A percentile compares a stretch with the other conserved stretches of the same genome.
phyloP scores from a whole-genome alignment of 2,329 filamentous ascomycete genomes.

The Epichloe sp. region DNA sequence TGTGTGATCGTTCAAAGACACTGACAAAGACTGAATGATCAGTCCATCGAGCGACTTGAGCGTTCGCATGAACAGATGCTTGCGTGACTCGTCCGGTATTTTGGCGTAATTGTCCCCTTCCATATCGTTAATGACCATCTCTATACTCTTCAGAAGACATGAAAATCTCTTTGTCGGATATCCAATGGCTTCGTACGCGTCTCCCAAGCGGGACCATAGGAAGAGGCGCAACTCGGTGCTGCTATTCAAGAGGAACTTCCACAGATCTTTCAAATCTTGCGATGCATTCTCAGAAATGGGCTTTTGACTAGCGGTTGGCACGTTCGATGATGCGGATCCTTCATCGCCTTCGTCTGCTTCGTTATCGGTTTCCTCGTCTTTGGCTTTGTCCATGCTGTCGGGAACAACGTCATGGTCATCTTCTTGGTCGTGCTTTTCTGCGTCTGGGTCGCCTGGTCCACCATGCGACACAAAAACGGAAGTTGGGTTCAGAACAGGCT shows the following conservation, averaged over 20 bases:
- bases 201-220: slow-evolving; percentile 80
- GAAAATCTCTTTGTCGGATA: slow-evolving; percentile 82
- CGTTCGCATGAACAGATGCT: slow-evolving; percentile 58
- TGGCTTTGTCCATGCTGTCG: neutral
- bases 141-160: slow-evolving; percentile 74
- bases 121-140: slow-evolving; percentile 57
- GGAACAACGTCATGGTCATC: neutral
- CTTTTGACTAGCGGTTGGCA: slow-evolving; percentile 6
- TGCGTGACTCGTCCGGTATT: slow-evolving; percentile 50
- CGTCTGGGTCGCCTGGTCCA: slow-evolving; percentile 3
- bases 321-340: slow-evolving; percentile 4
- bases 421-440: neutral
- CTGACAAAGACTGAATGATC: slow-evolving; percentile 55
- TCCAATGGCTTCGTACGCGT: slow-evolving; percentile 74
- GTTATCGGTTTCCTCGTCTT: neutral
- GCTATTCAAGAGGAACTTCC: slow-evolving; percentile 70
- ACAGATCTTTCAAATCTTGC: slow-evolving; percentile 59
- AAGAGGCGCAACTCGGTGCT: slow-evolving; percentile 74
- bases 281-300: slow-evolving; percentile 39
- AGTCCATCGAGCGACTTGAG: slow-evolving; percentile 70
- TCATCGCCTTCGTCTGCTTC: neutral
- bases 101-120: slow-evolving; percentile 49
- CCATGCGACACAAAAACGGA: slow-evolving; percentile 31
- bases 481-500: slow-evolving; percentile 74
- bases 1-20: slow-evolving; percentile 51